phyloP scores from a whole-genome alignment of 129 eudicot species.

The Mikania micrantha region DNA sequence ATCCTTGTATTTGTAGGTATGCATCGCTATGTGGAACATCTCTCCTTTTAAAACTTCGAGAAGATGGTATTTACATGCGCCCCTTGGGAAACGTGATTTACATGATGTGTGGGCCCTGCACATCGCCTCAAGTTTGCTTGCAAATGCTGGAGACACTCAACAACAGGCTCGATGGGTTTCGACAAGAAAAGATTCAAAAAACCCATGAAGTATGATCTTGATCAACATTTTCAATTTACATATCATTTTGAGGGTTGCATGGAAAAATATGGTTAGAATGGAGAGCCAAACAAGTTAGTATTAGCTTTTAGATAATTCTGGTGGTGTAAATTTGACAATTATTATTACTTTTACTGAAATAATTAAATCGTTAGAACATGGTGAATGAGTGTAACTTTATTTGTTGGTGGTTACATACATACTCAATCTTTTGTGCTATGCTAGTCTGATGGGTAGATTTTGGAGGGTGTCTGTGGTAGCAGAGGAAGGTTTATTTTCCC shows the following conservation, averaged over 20 bases:
- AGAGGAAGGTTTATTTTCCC: too few species aligned
- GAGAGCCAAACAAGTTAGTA: too few species aligned
- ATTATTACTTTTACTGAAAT: not conserved
- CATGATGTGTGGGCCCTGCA: slow-evolving; percentile 89
- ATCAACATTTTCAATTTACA: not conserved
- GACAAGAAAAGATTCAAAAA: slow-evolving; percentile 18
- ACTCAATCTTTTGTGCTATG: too few species aligned
- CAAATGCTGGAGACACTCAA: slow-evolving; percentile 44
- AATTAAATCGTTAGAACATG: not conserved
- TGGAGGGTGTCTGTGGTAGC: too few species aligned
- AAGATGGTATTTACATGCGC: slow-evolving; percentile 81
- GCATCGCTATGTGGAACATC: slow-evolving; percentile 64
- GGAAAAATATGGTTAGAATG: not conserved
- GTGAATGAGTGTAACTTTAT: not conserved
- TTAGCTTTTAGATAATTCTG: not conserved
- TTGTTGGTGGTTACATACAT: too few species aligned
- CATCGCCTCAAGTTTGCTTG: slow-evolving; percentile 50
- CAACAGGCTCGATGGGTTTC: slow-evolving; percentile 52
- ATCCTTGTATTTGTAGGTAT: slow-evolving; percentile 45
- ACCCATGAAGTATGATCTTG: not conserved
- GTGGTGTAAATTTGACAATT: not conserved
- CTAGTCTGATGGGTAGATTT: too few species aligned
- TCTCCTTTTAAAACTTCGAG: slow-evolving; percentile 54
- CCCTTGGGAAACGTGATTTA: slow-evolving; percentile 89
- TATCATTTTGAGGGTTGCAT: not conserved